Evolutionary conservation across 441 rosid species (phyloP).

Genomic region (Cnidoscolus chayamansa): DNA sequence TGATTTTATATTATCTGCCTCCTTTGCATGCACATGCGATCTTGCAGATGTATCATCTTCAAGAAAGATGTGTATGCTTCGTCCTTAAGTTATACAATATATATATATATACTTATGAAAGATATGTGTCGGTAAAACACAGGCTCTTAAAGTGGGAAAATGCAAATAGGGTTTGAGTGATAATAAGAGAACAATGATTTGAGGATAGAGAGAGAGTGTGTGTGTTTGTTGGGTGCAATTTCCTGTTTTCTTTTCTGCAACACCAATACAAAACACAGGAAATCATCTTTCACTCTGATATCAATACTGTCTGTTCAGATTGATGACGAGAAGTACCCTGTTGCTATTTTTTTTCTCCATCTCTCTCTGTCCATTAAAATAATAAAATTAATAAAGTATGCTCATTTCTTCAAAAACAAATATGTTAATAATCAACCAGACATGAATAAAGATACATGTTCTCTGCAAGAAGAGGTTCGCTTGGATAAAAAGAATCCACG

Average conservation of each 20-base stretch:
- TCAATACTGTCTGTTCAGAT: constrained; percentile 21
- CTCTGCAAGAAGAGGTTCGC: constrained; percentile 42
- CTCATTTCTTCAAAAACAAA: too few relatives aligned
- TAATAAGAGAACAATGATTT: too few relatives aligned
- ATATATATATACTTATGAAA: too few relatives aligned
- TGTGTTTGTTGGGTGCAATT: constrained; percentile 15
- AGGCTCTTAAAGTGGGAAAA: too few relatives aligned
- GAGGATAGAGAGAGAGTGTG: not conserved
- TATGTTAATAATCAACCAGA: constrained; percentile 5
- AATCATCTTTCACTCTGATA: constrained; percentile 15
- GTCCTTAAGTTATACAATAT: too few relatives aligned
- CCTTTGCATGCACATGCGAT: too few relatives aligned
- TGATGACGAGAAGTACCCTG: constrained; percentile 15
- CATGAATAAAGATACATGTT: constrained; percentile 41
- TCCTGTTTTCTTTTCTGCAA: constrained; percentile 22
- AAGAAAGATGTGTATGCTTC: too few relatives aligned
- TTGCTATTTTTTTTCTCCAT: not conserved
- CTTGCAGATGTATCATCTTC: too few relatives aligned
- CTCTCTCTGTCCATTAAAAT: constrained; percentile 5
- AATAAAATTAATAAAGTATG: not conserved
- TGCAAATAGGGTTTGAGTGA: too few relatives aligned
- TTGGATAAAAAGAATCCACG: constrained; percentile 44
- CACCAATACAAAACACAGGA: constrained; percentile 17
- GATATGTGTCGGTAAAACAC: too few relatives aligned
- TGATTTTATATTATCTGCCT: too few relatives aligned